These are phyloP conservation scores for Talaromyces albobiverticillius DNA, from an alignment of 2,329 filamentous ascomycete genomes.

Conservation along the genomic window DNA sequence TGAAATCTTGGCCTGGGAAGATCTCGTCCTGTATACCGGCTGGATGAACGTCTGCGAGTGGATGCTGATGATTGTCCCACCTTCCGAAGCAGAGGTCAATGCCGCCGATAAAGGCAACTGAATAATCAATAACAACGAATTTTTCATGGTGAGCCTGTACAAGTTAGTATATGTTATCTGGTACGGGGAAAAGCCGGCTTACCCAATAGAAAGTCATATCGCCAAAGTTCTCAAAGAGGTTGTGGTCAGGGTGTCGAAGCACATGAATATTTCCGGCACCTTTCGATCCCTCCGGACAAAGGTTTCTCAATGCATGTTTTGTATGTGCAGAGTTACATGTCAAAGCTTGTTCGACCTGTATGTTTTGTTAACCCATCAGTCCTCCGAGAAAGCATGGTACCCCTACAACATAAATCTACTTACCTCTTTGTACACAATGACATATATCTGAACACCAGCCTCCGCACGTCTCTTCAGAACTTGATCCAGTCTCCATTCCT, in stretches of 20 bases:
- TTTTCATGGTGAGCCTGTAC: conserved; percentile 85
- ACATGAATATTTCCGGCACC: conserved; percentile 33
- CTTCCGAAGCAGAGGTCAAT: conserved; percentile 93
- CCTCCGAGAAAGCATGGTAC: too few species aligned
- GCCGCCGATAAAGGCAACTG: conserved; percentile 87
- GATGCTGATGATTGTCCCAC: conserved; percentile 86
- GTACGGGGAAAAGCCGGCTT: conserved; percentile 11
- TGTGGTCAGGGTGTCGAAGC: conserved; percentile 71
- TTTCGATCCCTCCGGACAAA: conserved; percentile 77
- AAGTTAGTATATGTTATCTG: background rate
- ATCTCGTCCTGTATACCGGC: conserved; percentile 77
- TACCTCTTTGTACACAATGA: conserved; percentile 67
- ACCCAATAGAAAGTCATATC: conserved; percentile 96
- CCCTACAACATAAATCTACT: background rate
- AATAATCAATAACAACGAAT: conserved; percentile 91
- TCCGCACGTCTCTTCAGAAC: conserved; percentile 80
- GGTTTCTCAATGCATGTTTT: conserved; percentile 74
- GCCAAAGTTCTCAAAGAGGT: conserved; percentile 65
- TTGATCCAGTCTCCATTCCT: conserved; percentile 58
- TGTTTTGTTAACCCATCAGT: background rate
- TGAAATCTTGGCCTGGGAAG: conserved; percentile 96
- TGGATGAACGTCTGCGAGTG: conserved; percentile 82
- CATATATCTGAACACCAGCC: conserved; percentile 88
- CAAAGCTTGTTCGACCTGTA: conserved; percentile 64
- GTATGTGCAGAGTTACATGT: conserved; percentile 93